Base-by-base conservation (phyloP, 1,284 basidiomycete species). In the Spongiforma sp. region DNA sequence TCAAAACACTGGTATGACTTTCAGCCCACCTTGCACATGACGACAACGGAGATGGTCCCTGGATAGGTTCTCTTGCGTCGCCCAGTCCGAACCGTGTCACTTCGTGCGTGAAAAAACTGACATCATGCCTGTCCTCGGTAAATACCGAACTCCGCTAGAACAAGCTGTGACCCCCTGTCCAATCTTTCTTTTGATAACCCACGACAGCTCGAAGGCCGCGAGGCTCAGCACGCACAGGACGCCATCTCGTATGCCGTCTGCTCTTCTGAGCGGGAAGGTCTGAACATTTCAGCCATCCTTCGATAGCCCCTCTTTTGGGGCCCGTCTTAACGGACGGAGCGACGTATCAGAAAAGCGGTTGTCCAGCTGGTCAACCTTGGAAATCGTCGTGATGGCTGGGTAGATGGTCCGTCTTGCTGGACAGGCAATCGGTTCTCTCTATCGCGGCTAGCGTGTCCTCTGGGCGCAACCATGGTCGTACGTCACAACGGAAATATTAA, bases 261-360 rank as follows among this genome's bases (percentile, higher is more conserved):
- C n/a, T 10, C 26, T 59, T 59, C 33, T 59, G 55, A 59, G 58
- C 32, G 57, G 77, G 52, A 54, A 54, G 52, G 52, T 54, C 52
- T 54, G 30, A 54, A 32, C 32, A n/a, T 33, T 34, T 33, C 32
- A 5, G 52, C 33, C 52, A 54, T 14, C 52, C 52, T 32, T 54
- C n/a, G 52, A 54, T 54, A 30, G n/a, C 33, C 52, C 52, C 32
- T 54, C 19, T n/a, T 30, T n/a, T 32, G 52, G 52, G 52, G 24
- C 32, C 52, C n/a, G 52, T 53, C 52, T 24, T 54, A 54, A 54
- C 7, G 32, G 52, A 33, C 32, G 32, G 52, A 54, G 52, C 79
- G 80, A 77, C 79, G 77, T 79, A 84, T 32, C n/a, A 33, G 83
- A 84, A 78, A 84, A 69, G 48, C 77, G 68, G 70, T 65, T 68